These are phyloP conservation scores for Salix udensis DNA, from an alignment of 345 rosid genomes.

Conservation along the genomic window DNA sequence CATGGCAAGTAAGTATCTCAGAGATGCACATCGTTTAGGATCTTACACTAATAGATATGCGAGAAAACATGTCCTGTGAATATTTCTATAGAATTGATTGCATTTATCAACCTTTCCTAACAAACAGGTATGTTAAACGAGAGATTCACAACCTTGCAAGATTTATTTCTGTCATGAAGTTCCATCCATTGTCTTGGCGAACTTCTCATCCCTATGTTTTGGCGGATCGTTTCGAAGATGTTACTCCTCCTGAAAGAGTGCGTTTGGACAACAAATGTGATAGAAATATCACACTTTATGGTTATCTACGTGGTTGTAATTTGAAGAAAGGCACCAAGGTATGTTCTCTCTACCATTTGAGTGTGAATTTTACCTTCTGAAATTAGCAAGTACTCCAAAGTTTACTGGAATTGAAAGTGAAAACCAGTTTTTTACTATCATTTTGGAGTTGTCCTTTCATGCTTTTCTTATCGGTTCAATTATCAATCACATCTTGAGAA, in stretches of 20 bases:
- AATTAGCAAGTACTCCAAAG: background rate
- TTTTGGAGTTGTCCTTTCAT: background rate
- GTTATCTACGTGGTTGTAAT: conserved; percentile 94
- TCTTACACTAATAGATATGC: no score
- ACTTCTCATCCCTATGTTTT: conserved; percentile 84
- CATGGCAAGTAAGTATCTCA: conserved; percentile 72
- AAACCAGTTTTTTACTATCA: background rate
- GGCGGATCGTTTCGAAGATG: conserved; percentile 94
- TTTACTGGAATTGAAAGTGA: background rate
- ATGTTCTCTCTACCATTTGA: background rate
- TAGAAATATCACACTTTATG: conserved; percentile 77
- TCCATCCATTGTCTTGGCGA: conserved; percentile 77
- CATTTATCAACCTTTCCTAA: conserved; percentile 2
- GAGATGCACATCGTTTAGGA: background rate
- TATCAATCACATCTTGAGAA: background rate
- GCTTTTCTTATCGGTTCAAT: background rate
- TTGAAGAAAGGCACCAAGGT: conserved; percentile 89
- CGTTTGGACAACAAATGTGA: conserved; percentile 70
- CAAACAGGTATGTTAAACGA: conserved; percentile 68
- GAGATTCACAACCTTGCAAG: conserved; percentile 83
- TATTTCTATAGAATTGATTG: background rate
- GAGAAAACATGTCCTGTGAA: background rate
- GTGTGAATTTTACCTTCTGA: background rate
- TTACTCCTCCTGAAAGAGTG: conserved; percentile 79
- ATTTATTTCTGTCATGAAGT: conserved; percentile 74